phyloP scores from a whole-genome alignment of 2,329 filamentous ascomycete species.

The Fonsecaea pugnacius region DNA sequence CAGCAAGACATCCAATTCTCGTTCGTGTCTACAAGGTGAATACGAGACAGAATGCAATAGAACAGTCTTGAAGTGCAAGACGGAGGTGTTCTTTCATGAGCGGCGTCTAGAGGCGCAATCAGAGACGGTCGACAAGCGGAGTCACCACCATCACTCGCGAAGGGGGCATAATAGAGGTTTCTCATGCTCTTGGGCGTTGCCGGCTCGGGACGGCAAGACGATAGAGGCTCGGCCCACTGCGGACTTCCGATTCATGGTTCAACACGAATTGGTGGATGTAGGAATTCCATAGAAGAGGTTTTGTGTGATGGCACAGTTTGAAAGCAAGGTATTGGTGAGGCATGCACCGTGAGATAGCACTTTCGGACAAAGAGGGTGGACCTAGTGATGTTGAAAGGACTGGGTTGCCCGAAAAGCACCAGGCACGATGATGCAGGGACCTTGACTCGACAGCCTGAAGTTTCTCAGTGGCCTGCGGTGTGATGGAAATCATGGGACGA shows the following conservation, averaged over 20 bases:
- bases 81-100: neutral
- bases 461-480: slow-evolving; percentile 2
- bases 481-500: slow-evolving; percentile 14
- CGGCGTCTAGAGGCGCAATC: slow-evolving; percentile 20
- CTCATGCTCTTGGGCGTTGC: neutral
- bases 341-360: neutral
- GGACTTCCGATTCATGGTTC: neutral
- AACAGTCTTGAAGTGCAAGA: neutral
- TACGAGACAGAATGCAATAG: neutral
- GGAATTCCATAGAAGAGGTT: neutral
- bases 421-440: slow-evolving; percentile 2
- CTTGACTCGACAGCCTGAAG: slow-evolving; percentile 1
- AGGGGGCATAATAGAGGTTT: neutral
- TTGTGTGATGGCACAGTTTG: slow-evolving; percentile 12
- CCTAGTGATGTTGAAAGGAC: neutral
- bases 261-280: slow-evolving; percentile 1
- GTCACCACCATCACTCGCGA: slow-evolving; percentile 5
- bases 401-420: neutral
- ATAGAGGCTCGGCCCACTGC: slow-evolving; percentile 13
- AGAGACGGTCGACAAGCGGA: neutral
- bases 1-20: neutral
- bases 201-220: slow-evolving; percentile 10
- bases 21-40: neutral
- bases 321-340: slow-evolving; percentile 12
- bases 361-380: neutral